A percentile compares a stretch with the other conserved stretches of the same genome.
Conservation (phyloP, 306 rosid species). For the Begonia fuchsioides region DNA sequence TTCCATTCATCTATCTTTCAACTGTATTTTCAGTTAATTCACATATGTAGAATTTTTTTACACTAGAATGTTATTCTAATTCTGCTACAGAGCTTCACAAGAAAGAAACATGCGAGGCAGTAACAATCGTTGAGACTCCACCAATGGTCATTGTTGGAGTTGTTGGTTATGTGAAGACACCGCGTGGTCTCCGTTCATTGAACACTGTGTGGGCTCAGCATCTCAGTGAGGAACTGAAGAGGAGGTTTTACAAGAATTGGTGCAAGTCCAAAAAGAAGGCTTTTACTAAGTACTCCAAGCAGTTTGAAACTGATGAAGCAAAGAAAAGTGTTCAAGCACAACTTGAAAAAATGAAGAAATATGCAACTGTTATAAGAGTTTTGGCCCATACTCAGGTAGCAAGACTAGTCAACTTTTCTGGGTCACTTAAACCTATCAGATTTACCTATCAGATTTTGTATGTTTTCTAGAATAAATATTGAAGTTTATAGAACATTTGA, state of each 20-base stretch:
- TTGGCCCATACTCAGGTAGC: constrained; percentile 68
- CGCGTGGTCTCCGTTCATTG: too few species aligned
- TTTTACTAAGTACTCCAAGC: too few species aligned
- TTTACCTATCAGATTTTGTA: neutral
- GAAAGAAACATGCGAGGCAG: constrained; percentile 66
- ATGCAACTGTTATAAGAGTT: constrained; percentile 43
- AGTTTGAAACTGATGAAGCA: too few species aligned
- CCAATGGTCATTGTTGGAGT: too few species aligned
- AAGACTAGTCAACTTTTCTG: neutral
- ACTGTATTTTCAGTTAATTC: too few species aligned
- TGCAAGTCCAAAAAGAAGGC: too few species aligned
- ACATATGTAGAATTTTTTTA: neutral
- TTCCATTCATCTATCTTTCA: neutral
- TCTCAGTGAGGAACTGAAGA: too few species aligned
- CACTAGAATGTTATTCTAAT: neutral
- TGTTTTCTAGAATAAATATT: neutral
- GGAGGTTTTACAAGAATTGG: too few species aligned
- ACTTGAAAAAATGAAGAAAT: constrained; percentile 51
- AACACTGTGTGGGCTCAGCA: too few species aligned
- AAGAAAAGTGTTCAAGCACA: constrained; percentile 42
- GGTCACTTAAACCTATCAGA: constrained; percentile 1
- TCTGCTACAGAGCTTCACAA: constrained; percentile 43
- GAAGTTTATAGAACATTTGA: too few species aligned
- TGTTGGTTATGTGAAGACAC: too few species aligned
- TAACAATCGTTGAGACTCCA: too few species aligned